Conservation (phyloP, 2,329 filamentous ascomycete species). For the Penicillium sp. region DNA sequence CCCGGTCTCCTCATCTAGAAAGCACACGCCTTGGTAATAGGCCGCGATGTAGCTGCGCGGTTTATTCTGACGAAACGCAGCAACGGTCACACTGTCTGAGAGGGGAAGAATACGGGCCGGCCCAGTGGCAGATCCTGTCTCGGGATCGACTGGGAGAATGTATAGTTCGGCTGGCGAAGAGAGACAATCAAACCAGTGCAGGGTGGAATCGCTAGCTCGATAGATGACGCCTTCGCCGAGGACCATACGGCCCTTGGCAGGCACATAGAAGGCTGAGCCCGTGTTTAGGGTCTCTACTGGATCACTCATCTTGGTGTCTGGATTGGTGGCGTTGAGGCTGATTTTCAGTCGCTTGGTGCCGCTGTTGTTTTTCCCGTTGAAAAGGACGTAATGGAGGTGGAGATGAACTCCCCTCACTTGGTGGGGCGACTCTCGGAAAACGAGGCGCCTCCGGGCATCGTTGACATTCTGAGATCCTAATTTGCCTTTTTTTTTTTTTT, state of each 20-base stretch:
- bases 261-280: slow-evolving; percentile 9
- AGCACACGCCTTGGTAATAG: slow-evolving; percentile 42
- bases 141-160: slow-evolving; percentile 35
- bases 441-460: background rate
- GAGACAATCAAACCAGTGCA: slow-evolving; percentile 37
- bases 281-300: slow-evolving; percentile 1
- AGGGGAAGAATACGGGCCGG: slow-evolving; percentile 30
- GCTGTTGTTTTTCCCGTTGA: background rate
- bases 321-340: background rate
- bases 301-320: background rate
- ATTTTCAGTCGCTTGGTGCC: background rate
- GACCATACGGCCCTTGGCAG: slow-evolving; percentile 24
- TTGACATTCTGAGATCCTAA: background rate
- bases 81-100: slow-evolving; percentile 38
- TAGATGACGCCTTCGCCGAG: slow-evolving; percentile 36
- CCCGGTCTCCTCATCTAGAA: slow-evolving; percentile 39
- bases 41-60: slow-evolving; percentile 41
- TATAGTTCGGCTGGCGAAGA: slow-evolving; percentile 33
- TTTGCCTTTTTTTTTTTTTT: background rate
- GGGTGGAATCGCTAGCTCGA: slow-evolving; percentile 31
- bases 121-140: slow-evolving; percentile 28
- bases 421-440: background rate
- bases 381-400: background rate
- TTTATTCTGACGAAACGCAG: slow-evolving; percentile 34
- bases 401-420: background rate